Percentiles rank a stretch among this genome's conserved stretches.
phyloP scores from a whole-genome alignment of 306 rosid species.

The Argentina anserina region DNA sequence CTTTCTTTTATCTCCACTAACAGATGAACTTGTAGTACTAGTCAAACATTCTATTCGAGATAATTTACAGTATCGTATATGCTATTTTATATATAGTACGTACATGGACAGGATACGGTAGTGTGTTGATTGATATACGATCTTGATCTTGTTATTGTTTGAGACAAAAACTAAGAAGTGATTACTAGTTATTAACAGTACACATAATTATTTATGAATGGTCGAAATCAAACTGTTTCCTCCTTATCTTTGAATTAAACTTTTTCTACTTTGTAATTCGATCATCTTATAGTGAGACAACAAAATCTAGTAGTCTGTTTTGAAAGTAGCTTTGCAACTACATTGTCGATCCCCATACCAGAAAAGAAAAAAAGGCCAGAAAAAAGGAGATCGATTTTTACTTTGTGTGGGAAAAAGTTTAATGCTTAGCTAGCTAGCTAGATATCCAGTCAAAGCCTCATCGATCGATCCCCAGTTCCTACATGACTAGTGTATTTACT shows the following conservation, averaged over 20 bases:
- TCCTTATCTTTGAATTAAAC: conserved; percentile 23
- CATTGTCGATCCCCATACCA: conserved; percentile 26
- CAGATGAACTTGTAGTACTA: too few species aligned
- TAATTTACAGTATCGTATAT: too few species aligned
- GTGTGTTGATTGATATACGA: too few species aligned
- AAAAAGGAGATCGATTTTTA: conserved; percentile 1
- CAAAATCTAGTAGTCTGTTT: conserved; percentile 40
- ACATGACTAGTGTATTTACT: background rate
- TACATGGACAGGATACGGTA: too few species aligned
- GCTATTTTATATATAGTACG: too few species aligned
- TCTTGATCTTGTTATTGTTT: too few species aligned
- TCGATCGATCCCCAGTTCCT: background rate
- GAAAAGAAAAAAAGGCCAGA: conserved; percentile 19
- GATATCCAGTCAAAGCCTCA: background rate
- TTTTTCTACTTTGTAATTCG: conserved; percentile 31
- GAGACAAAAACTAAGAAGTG: too few species aligned
- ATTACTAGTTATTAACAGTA: too few species aligned
- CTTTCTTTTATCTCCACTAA: background rate
- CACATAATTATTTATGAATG: too few species aligned
- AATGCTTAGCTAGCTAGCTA: background rate
- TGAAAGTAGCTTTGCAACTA: conserved; percentile 39
- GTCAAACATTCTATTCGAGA: too few species aligned
- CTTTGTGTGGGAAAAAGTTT: background rate
- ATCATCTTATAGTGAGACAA: conserved; percentile 34
- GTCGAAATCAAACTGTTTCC: background rate